These are phyloP conservation scores for Tephrocybe sp. DNA, from an alignment of 768 basidiomycete genomes.

Conservation along the genomic window DNA sequence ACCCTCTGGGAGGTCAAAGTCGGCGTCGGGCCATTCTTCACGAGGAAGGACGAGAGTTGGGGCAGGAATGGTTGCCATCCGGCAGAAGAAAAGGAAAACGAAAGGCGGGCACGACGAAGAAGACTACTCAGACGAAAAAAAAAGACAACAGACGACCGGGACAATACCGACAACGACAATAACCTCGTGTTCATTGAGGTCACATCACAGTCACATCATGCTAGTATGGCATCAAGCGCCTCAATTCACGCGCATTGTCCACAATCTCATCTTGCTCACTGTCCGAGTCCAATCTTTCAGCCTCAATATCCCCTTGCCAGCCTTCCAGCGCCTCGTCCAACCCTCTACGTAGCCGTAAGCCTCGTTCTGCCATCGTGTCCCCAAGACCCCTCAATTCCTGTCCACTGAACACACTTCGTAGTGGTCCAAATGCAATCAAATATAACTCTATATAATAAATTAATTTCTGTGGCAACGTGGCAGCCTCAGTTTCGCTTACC, in stretches of 20 bases:
- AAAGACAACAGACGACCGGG: constrained; percentile 11
- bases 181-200: constrained; percentile 30
- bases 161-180: constrained; percentile 14
- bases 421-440: constrained; percentile 71
- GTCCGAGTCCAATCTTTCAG: constrained; percentile 28
- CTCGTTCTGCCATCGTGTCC: constrained; percentile 78
- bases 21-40: constrained; percentile 87
- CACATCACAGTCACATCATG: constrained; percentile 24
- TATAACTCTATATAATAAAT: constrained; percentile 57
- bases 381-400: constrained; percentile 61
- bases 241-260: constrained; percentile 54
- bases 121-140: constrained; percentile 16
- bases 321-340: constrained; percentile 58
- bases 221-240: constrained; percentile 66
- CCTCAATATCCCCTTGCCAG: constrained; percentile 35
- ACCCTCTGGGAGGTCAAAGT: constrained; percentile 83
- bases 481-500: constrained; percentile 38
- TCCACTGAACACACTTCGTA: constrained; percentile 60
- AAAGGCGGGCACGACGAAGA: constrained; percentile 6
- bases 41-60: constrained; percentile 51
- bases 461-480: too few species aligned
- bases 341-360: constrained; percentile 59
- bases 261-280: constrained; percentile 56
- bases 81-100: constrained; percentile 17
- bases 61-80: constrained; percentile 62